Base-by-base conservation (phyloP, 73 alveolate species). In the Paramecium pentaurelia region DNA sequence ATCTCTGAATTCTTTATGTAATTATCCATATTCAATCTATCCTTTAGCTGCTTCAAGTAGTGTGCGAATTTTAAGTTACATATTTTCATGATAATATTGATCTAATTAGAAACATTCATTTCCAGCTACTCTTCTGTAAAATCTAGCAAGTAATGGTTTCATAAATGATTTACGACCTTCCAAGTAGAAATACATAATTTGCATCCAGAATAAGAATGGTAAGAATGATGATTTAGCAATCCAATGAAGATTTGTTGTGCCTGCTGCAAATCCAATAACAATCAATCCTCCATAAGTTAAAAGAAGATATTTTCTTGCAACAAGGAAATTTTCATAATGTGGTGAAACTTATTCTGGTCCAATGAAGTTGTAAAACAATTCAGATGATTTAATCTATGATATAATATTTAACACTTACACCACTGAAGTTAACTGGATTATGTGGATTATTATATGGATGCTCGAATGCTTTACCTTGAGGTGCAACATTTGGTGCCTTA, bases 281-380 rank as follows among this genome's bases (percentile, higher is more conserved):
- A 89, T 60, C 49, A 89, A 71, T 40, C 94, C 94, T 40, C 92
- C 94, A 60, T 64, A 89, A 34, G 88, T 71, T 60, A 83, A 86
- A 71, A 89, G 51, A 6, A 89, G 45, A 25, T 71, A 70, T 83
- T 89, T 89, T 71, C 94, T 70, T 20, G 94, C 86, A 47, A 89
- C 88, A 20, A 83, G 49, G 88, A 89, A 89, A 71, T 73, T 89
- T 73, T 89, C 94, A 54, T 70, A 89, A 83, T 89, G 94, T 58
- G 94, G 86, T 30, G 94, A 89, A 25, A 89, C 94, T n/a, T 89
- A 73, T 89, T 89, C 94, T 38, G 94, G 94, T 25, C 94, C 94
- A 45, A 89, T 47, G 44, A 89, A 89, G 68, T 89, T 83, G 91
- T 71, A 83, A 68, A 89, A 89, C 40, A 83, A 51, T 71, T 89